Conservation (phyloP, 768 basidiomycete species). For the Leccinum longicurvipes region DNA sequence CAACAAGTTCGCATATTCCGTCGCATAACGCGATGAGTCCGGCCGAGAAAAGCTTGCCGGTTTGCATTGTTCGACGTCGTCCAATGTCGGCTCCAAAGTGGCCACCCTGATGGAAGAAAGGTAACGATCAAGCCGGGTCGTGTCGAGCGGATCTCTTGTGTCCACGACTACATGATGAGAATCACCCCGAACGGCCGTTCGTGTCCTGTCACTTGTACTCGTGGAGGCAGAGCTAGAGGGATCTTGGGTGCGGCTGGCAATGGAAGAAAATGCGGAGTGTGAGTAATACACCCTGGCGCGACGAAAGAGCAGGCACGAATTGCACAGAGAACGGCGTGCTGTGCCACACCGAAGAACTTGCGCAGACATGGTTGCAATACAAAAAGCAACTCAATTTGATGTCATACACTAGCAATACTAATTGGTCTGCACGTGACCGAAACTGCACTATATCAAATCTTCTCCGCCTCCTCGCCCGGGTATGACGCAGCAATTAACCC, state of each 20-base stretch:
- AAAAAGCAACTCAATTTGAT: background rate
- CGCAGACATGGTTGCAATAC: slow-evolving; percentile 17
- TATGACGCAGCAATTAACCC: slow-evolving; percentile 21
- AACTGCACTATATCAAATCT: background rate
- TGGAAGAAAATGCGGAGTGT: slow-evolving; percentile 19
- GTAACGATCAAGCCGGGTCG: slow-evolving; percentile 51
- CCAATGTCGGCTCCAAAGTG: slow-evolving; percentile 48
- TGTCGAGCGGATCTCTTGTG: slow-evolving; percentile 32
- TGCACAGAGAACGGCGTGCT: slow-evolving; percentile 17
- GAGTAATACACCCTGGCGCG: slow-evolving; percentile 23
- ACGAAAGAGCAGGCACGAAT: slow-evolving; percentile 13
- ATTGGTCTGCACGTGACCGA: slow-evolving; percentile 17
- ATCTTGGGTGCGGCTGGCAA: slow-evolving; percentile 4
- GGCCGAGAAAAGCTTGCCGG: slow-evolving; percentile 41
- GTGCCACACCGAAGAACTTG: slow-evolving; percentile 14
- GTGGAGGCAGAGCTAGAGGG: slow-evolving; percentile 5
- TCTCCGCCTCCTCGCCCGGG: slow-evolving; percentile 15
- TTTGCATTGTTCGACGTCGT: slow-evolving; percentile 59
- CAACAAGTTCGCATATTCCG: slow-evolving; percentile 51
- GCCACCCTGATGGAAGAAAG: slow-evolving; percentile 50
- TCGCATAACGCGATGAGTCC: slow-evolving; percentile 45
- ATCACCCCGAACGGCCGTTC: slow-evolving; percentile 1
- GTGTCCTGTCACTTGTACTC: background rate
- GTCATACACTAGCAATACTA: background rate
- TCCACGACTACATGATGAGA: background rate